These are phyloP conservation scores for Fusarium ramigenum DNA, from an alignment of 2,329 filamentous ascomycete genomes.

Conservation along the genomic window DNA sequence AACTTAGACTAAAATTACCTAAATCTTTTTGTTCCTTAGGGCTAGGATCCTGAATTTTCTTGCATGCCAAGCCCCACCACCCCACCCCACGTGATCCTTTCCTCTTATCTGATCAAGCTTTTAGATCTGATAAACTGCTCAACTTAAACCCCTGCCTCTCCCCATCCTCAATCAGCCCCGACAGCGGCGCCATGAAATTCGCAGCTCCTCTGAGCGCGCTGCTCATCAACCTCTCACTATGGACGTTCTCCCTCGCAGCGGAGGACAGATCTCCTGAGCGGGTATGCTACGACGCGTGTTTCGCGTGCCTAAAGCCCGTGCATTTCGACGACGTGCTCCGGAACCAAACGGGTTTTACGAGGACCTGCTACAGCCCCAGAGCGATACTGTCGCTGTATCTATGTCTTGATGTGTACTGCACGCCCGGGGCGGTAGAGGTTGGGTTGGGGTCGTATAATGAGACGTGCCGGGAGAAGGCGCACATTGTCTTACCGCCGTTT, in stretches of 20 bases:
- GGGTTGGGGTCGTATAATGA: constrained; percentile 46
- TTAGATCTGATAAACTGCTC: constrained; percentile 38
- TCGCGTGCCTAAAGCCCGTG: constrained; percentile 40
- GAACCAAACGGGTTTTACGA: constrained; percentile 26
- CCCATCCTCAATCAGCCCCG: not conserved
- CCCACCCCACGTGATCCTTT: constrained; percentile 3
- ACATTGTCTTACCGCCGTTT: constrained; percentile 47
- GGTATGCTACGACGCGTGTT: constrained; percentile 49
- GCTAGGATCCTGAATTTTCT: no score
- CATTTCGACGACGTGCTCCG: constrained; percentile 46
- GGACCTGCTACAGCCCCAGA: constrained; percentile 45
- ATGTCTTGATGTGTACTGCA: constrained; percentile 51
- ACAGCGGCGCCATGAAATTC: constrained; percentile 30
- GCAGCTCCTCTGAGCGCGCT: not conserved
- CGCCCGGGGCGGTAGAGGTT: constrained; percentile 29
- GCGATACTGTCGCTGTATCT: constrained; percentile 49
- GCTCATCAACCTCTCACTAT: constrained; percentile 2
- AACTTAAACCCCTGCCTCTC: not conserved
- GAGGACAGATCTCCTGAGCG: constrained; percentile 20
- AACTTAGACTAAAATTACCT: no score
- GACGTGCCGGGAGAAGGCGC: constrained; percentile 45
- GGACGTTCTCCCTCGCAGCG: not conserved
- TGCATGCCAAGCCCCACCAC: no score
- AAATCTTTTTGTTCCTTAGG: no score
- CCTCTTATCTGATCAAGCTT: constrained; percentile 39